Evolutionary conservation across 345 rosid genomes (phyloP).

Genomic region (Brassica incana): DNA sequence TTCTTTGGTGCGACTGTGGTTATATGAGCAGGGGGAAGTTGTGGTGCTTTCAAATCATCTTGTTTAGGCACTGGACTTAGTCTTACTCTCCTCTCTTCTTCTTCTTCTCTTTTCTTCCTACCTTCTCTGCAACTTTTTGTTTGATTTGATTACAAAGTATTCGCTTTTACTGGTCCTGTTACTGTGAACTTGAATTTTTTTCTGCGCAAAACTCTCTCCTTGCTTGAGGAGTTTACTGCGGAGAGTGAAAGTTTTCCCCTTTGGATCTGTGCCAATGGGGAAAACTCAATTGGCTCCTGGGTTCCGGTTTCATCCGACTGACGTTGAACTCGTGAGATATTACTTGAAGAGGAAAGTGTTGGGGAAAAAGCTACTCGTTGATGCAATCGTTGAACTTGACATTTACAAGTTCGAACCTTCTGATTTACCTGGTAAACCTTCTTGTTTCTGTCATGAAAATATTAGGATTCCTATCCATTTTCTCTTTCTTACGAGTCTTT

Average conservation of each 20-base stretch:
- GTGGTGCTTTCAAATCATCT: slow-evolving; percentile 51
- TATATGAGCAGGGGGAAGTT: slow-evolving; percentile 73
- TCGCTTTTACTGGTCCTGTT: slow-evolving; percentile 19
- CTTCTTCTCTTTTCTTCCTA: slow-evolving; percentile 3
- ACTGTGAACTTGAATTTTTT: slow-evolving; percentile 1
- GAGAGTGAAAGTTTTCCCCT: slow-evolving; percentile 35
- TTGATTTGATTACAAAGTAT: neutral
- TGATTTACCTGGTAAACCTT: slow-evolving; percentile 48
- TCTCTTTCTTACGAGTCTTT: neutral
- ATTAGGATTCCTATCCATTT: too few species aligned
- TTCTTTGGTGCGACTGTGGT: slow-evolving; percentile 56
- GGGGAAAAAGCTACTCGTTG: slow-evolving; percentile 45
- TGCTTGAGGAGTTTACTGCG: neutral
- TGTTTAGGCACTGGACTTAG: slow-evolving; percentile 73
- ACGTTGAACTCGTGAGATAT: slow-evolving; percentile 65
- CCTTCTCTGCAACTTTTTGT: neutral
- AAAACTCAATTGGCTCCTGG: slow-evolving; percentile 56
- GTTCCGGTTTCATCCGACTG: slow-evolving; percentile 80
- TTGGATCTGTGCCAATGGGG: slow-evolving; percentile 45
- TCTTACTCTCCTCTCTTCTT: neutral
- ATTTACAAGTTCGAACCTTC: slow-evolving; percentile 68
- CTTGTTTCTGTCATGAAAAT: neutral
- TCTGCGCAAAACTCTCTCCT: neutral
- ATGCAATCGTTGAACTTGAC: slow-evolving; percentile 62
- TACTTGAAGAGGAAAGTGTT: slow-evolving; percentile 67